Conservation (phyloP, 2,329 filamentous ascomycete species). For the Leptographium flavum region DNA sequence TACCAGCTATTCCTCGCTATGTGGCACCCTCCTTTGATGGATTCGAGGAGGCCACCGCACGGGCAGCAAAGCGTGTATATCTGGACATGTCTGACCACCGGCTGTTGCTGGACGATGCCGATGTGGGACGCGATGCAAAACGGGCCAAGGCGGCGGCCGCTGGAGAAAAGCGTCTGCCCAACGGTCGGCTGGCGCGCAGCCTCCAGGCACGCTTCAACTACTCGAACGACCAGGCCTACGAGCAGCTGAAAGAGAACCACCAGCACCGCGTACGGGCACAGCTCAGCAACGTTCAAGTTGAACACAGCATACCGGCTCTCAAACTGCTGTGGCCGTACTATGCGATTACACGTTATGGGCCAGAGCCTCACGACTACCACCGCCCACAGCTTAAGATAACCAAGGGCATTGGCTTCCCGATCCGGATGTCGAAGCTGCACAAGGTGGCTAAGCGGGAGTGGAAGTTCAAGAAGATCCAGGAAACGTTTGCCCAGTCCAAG, state of each 20-base stretch:
- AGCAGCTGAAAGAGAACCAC: slow-evolving; percentile 90
- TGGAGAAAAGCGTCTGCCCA: slow-evolving; percentile 47
- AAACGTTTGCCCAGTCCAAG: slow-evolving; percentile 66
- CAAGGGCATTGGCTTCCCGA: slow-evolving; percentile 48
- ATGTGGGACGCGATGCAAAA: slow-evolving; percentile 48
- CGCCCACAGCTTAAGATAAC: slow-evolving; percentile 64
- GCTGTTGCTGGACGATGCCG: slow-evolving; percentile 67
- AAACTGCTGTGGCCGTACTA: slow-evolving; percentile 95
- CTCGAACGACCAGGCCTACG: slow-evolving; percentile 91
- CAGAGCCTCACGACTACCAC: slow-evolving; percentile 62
- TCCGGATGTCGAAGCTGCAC: slow-evolving; percentile 55
- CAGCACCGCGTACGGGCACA: slow-evolving; percentile 91
- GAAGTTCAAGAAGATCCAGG: slow-evolving; percentile 63
- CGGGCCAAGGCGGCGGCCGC: slow-evolving; percentile 34
- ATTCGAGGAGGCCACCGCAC: slow-evolving; percentile 58
- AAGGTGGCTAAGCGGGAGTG: slow-evolving; percentile 66
- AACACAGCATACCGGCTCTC: slow-evolving; percentile 84
- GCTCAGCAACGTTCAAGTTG: slow-evolving; percentile 79
- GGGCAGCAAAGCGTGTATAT: slow-evolving; percentile 62
- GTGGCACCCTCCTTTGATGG: slow-evolving; percentile 64
- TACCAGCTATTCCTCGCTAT: slow-evolving; percentile 43
- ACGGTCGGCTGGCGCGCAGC: slow-evolving; percentile 55
- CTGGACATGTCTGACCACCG: slow-evolving; percentile 82
- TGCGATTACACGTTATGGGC: slow-evolving; percentile 66
- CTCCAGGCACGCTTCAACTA: slow-evolving; percentile 81